phyloP scores from a whole-genome alignment of 176 grass and related monocot genomes.

The Musa beccarii region DNA sequence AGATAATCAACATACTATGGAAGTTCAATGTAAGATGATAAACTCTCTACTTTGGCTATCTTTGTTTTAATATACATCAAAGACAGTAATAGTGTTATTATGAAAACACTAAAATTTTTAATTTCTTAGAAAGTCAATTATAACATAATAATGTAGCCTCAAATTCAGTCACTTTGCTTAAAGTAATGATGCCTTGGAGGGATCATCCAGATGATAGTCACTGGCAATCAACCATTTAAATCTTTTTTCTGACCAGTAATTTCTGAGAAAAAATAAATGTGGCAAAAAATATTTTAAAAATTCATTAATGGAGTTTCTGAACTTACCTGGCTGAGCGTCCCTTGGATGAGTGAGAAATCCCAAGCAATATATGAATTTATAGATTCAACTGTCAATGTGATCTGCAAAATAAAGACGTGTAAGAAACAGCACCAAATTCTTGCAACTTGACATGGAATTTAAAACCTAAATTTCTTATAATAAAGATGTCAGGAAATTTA shows the following conservation, averaged over 20 bases:
- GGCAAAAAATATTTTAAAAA: neutral
- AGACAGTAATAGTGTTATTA: neutral
- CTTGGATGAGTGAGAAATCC: conserved; percentile 92
- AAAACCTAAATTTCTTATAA: neutral
- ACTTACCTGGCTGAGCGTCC: conserved; percentile 54
- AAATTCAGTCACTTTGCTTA: neutral
- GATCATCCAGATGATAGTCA: neutral
- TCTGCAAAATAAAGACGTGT: conserved; percentile 43
- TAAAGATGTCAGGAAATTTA: neutral
- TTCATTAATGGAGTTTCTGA: neutral
- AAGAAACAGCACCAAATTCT: conserved; percentile 7
- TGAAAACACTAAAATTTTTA: neutral
- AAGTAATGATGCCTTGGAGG: neutral
- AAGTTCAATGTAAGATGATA: neutral
- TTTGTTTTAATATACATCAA: neutral
- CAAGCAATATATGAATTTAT: conserved; percentile 99
- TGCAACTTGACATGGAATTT: conserved; percentile 3
- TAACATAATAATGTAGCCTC: neutral
- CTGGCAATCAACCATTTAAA: neutral
- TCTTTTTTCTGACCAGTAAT: neutral
- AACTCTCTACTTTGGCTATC: neutral
- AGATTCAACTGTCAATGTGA: conserved; percentile 73
- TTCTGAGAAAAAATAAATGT: neutral
- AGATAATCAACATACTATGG: neutral
- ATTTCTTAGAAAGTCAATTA: neutral